Conservation (phyloP, 768 basidiomycete species). For the Dacryopinax spathularia region DNA sequence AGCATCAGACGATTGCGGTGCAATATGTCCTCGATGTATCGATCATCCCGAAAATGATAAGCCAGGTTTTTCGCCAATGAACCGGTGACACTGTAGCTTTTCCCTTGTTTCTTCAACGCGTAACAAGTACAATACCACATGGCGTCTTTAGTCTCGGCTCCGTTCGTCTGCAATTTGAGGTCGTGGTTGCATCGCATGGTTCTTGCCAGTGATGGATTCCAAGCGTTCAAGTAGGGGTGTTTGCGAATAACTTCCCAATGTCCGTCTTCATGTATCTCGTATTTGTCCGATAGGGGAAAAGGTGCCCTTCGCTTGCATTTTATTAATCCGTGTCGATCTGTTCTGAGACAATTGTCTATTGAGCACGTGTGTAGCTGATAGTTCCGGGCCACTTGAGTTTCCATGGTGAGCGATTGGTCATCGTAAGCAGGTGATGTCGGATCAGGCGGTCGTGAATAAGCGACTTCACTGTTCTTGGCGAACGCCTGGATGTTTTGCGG, state of each 20-base stretch:
- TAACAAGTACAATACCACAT: constrained; percentile 28
- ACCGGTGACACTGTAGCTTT: constrained; percentile 26
- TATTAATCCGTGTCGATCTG: constrained; percentile 9
- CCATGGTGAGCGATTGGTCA: too few species aligned
- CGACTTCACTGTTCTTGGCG: constrained; percentile 12
- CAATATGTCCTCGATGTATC: constrained; percentile 15
- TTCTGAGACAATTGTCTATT: constrained; percentile 13
- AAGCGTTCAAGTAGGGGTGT: constrained; percentile 16
- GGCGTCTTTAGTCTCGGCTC: constrained; percentile 22
- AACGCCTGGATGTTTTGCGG: not conserved
- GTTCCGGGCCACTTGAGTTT: constrained; percentile 15
- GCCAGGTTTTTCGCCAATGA: constrained; percentile 22
- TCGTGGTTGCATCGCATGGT: constrained; percentile 30
- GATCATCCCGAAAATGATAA: constrained; percentile 17
- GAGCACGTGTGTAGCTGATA: constrained; percentile 27
- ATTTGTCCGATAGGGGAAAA: constrained; percentile 8
- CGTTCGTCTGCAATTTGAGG: constrained; percentile 28
- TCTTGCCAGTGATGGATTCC: constrained; percentile 19
- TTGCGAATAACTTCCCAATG: constrained; percentile 12
- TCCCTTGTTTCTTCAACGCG: constrained; percentile 26
- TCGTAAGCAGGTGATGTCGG: constrained; percentile 25
- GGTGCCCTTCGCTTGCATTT: constrained; percentile 26
- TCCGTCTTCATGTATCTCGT: constrained; percentile 13
- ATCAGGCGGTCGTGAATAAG: constrained; percentile 26
- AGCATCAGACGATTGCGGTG: constrained; percentile 23